These are phyloP conservation scores for Fusarium verticillioides DNA, from an alignment of 2,329 filamentous ascomycete genomes.

Conservation along the genomic window DNA sequence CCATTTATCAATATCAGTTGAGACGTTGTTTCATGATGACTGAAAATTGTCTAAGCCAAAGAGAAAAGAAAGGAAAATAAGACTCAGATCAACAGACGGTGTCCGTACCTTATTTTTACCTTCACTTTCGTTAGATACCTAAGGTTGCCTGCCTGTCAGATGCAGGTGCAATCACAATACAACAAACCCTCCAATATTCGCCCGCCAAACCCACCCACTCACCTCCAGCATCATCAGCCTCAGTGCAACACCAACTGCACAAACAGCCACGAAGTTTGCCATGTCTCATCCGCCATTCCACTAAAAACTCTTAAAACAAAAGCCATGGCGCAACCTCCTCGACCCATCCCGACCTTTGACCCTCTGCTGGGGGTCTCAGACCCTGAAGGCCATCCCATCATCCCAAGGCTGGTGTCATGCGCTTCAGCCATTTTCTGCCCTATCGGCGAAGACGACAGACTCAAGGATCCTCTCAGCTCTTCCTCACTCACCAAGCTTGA, in stretches of 20 bases:
- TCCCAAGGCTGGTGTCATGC: conserved; percentile 8
- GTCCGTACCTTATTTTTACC: background rate
- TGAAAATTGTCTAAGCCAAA: background rate
- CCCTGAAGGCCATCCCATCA: conserved; percentile 23
- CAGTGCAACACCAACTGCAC: conserved; percentile 11
- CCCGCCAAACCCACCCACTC: background rate
- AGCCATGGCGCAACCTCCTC: conserved; percentile 27
- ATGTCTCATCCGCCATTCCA: background rate
- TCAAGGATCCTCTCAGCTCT: conserved; percentile 5
- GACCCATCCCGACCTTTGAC: background rate
- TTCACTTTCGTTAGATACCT: background rate
- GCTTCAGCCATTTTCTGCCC: conserved; percentile 48
- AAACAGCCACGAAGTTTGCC: conserved; percentile 1
- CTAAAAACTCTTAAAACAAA: background rate
- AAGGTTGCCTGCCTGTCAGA: background rate
- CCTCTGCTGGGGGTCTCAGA: conserved; percentile 10
- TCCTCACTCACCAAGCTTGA: conserved; percentile 23
- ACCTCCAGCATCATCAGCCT: conserved; percentile 4
- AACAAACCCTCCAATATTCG: background rate
- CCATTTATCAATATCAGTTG: background rate
- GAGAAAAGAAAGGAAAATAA: background rate
- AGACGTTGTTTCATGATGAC: background rate
- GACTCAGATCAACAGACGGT: background rate
- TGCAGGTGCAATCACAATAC: conserved; percentile 21
- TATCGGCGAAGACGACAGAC: conserved; percentile 28